Conservation (phyloP, 345 rosid genomes). For the Trapa incisa region DNA sequence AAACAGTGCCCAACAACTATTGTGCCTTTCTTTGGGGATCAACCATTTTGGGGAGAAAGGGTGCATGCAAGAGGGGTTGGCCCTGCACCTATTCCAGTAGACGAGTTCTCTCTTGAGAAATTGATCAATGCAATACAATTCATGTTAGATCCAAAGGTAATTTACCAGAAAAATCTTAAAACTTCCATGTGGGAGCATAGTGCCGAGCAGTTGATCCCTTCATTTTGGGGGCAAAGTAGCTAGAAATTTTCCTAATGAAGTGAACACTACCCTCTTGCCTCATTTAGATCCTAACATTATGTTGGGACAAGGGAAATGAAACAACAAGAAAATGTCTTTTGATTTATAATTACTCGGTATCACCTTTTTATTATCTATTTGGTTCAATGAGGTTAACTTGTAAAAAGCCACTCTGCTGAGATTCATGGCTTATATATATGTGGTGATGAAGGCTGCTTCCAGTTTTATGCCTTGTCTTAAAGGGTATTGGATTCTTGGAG, state of each 20-base stretch:
- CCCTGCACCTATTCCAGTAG: slow-evolving; percentile 40
- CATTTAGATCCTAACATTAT: no score
- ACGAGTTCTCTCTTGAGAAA: slow-evolving; percentile 34
- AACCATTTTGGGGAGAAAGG: slow-evolving; percentile 51
- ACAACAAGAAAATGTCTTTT: background rate
- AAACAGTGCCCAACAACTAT: slow-evolving; percentile 46
- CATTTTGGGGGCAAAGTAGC: background rate
- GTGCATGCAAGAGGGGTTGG: slow-evolving; percentile 47
- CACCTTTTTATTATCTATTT: background rate
- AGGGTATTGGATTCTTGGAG: no score
- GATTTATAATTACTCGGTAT: background rate
- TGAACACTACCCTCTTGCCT: background rate
- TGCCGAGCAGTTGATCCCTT: background rate
- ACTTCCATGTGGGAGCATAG: background rate
- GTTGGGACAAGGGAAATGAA: background rate
- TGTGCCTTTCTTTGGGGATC: slow-evolving; percentile 55
- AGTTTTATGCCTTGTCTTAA: background rate
- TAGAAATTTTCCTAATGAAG: background rate
- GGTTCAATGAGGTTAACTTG: background rate
- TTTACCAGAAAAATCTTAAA: background rate
- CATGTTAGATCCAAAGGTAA: slow-evolving; percentile 40
- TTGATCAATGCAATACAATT: slow-evolving; percentile 38
- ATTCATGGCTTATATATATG: background rate
- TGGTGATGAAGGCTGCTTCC: background rate
- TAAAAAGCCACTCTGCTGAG: background rate